phyloP scores from a whole-genome alignment of 345 rosid species.

The Eucalyptus lansdowneana region DNA sequence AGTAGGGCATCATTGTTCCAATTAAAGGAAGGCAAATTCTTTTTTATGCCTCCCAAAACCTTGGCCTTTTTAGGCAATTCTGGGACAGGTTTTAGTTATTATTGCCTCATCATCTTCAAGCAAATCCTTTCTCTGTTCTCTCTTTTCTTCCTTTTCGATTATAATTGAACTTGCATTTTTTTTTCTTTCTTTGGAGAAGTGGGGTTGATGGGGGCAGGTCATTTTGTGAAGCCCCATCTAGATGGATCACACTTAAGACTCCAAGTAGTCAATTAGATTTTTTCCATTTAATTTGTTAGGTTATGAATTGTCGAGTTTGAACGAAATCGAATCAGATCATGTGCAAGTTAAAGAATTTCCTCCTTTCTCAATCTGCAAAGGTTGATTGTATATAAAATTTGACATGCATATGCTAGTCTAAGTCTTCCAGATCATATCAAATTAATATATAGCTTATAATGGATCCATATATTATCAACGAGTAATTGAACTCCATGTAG shows the following conservation, averaged over 20 bases:
- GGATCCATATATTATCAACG: not conserved
- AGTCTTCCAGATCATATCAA: not conserved
- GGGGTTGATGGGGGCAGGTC: not conserved
- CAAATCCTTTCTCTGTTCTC: not conserved
- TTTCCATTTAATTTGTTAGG: not conserved
- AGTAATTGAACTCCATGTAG: not conserved
- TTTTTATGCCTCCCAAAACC: not conserved
- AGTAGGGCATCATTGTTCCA: not conserved
- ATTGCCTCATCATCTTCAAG: not conserved
- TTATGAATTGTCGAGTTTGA: not conserved
- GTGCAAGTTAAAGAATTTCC: not conserved
- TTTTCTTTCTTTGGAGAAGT: not conserved
- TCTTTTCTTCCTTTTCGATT: not conserved
- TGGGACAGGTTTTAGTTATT: not conserved
- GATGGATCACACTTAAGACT: not conserved
- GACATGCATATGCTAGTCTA: not conserved
- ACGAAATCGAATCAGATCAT: not conserved
- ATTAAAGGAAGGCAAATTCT: not conserved
- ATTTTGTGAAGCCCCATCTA: not conserved
- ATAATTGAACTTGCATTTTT: not conserved
- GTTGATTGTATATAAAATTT: not conserved
- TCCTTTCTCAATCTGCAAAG: not conserved
- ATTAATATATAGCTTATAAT: not conserved
- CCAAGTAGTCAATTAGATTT: not conserved
- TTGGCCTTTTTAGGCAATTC: not conserved